Evolutionary conservation across 1,284 basidiomycete genomes (phyloP), one percentile per base, ranked within the genome.

Genomic region (Cyathus olla): DNA sequence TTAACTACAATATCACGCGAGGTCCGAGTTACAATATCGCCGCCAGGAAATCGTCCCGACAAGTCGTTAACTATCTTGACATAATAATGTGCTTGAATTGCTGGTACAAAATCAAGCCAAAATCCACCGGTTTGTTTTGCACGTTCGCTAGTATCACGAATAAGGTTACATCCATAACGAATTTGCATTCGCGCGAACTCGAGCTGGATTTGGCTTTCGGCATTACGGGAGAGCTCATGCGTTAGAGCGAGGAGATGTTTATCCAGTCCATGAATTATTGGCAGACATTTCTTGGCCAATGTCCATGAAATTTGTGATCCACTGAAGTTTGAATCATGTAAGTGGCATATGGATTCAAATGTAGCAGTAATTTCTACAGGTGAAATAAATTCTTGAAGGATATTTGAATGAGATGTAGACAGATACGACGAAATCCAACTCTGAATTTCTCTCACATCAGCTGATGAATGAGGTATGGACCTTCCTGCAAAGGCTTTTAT

Each of bases 171-270:
- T 6, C 51, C 51, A 11, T 55, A 35, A 6, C 58, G 52, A 24
- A 59, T 49, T 24, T 59, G 58, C n/a, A 59, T n/a, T 37, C 37
- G 40, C 19, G 58, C 58, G 44, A 59, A 55, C 31, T 59, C 58
- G 19, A 35, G 39, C n/a, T 55, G 58, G 26, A 59, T 50, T n/a
- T n/a, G 26, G n/a, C 54, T 17, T n/a, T 40, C 51, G 37, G 48
- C 51, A 19, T 5, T 26, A 24, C 51, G 53, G 28, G 53, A 51
- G 21, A 59, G 52, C 27, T 26, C 11, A 17, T 48, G 58, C 19
- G 49, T 55, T 13, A 59, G 40, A n/a, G 22, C 28, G 31, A 2
- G 21, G 21, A 59, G 17, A 15, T 59, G 39, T n/a, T 27, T 48
- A 24, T 59, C 58, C 11, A 59, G 51, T 31, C 39, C 17, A 48